These are phyloP conservation scores for Pascua guehoae DNA, from an alignment of 1,284 basidiomycete genomes.

Conservation along the genomic window DNA sequence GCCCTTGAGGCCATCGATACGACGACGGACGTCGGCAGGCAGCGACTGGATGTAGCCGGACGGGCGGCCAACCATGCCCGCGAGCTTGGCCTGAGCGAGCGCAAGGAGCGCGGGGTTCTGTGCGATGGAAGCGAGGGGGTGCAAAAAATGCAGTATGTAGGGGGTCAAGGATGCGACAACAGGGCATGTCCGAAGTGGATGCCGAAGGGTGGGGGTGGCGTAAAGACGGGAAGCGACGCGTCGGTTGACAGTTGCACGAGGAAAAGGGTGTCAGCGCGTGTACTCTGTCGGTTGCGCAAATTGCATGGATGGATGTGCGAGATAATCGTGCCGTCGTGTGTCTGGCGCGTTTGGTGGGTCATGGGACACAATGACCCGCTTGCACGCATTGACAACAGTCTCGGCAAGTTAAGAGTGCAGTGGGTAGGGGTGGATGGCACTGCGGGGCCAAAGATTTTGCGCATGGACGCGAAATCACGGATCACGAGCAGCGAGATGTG, in stretches of 20 bases:
- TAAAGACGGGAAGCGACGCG: no score
- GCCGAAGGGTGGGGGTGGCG: no score
- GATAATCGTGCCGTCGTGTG: no score
- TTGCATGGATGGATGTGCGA: no score
- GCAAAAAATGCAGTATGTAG: background rate
- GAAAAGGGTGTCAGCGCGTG: no score
- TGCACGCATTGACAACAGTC: no score
- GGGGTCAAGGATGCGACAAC: background rate
- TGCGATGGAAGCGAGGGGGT: background rate
- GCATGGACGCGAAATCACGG: background rate
- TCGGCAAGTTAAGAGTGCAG: no score
- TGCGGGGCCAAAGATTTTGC: background rate
- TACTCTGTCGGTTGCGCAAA: no score
- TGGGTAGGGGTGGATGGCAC: no score
- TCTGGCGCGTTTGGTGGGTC: no score
- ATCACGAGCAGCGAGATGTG: background rate
- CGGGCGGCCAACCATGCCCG: constrained; percentile 68
- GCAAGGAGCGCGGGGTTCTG: constrained; percentile 57
- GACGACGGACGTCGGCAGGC: constrained; percentile 74
- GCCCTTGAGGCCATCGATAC: constrained; percentile 89
- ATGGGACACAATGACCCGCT: no score
- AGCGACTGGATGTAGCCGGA: constrained; percentile 85
- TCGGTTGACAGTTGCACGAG: no score
- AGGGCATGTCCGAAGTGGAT: background rate
- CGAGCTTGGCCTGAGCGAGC: constrained; percentile 64